These are phyloP conservation scores for Trichoderma atroviride DNA, from an alignment of 2,329 filamentous ascomycete genomes.

Conservation along the genomic window DNA sequence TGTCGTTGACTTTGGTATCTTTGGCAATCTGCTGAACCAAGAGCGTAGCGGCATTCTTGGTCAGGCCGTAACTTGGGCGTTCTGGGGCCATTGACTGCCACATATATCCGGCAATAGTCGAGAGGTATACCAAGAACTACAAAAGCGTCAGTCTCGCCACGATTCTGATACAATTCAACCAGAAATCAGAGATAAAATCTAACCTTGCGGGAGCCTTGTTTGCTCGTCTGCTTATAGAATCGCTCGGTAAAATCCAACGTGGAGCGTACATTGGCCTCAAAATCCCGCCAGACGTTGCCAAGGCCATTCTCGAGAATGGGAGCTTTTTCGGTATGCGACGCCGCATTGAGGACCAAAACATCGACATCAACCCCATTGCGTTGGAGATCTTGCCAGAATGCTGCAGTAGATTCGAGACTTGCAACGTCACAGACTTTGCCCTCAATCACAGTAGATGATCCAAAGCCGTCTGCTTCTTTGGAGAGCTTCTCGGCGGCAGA, in stretches of 20 bases:
- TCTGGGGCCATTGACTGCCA: conserved; percentile 27
- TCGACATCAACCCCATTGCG: conserved; percentile 33
- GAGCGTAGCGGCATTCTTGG: conserved; percentile 44
- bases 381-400: conserved; percentile 37
- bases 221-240: conserved; percentile 29
- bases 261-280: conserved; percentile 30
- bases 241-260: conserved; percentile 27
- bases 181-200: neutral
- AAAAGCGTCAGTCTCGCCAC: conserved; percentile 3
- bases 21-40: conserved; percentile 44
- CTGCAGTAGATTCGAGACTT: conserved; percentile 29
- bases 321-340: conserved; percentile 19
- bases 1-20: conserved; percentile 34
- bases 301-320: conserved; percentile 28
- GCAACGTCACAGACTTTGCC: conserved; percentile 34
- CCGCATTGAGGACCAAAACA: conserved; percentile 38
- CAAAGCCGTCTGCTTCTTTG: conserved; percentile 27
- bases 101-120: conserved; percentile 28
- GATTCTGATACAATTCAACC: too few species aligned
- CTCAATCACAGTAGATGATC: conserved; percentile 29
- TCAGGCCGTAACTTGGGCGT: conserved; percentile 39
- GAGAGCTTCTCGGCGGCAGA: conserved; percentile 29
- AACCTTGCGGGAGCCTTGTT: conserved; percentile 15
- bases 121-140: conserved; percentile 28
- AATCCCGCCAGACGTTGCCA: conserved; percentile 27